These are phyloP conservation scores for Citrus australasica DNA, from an alignment of 345 rosid species.

Conservation along the genomic window DNA sequence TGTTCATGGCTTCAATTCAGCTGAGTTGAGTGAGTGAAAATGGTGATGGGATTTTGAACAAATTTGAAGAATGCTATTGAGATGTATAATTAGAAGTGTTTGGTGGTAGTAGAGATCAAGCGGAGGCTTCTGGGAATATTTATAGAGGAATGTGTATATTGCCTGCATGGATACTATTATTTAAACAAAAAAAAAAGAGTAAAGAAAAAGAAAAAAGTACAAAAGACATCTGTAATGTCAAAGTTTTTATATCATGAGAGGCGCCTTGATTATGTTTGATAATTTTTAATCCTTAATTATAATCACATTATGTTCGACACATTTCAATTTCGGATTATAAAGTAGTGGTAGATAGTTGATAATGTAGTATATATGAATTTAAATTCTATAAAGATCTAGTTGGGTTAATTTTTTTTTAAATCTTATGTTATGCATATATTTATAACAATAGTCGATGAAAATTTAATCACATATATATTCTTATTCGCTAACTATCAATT, in stretches of 20 bases:
- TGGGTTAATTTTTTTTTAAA: too few species aligned
- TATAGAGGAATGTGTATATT: constrained; percentile 2
- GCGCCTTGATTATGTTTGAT: background rate
- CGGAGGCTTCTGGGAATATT: constrained; percentile 4
- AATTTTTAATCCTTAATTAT: too few species aligned
- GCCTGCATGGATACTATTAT: background rate
- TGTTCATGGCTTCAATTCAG: constrained; percentile 24
- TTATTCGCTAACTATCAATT: too few species aligned
- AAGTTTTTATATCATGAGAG: background rate
- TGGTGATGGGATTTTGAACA: background rate
- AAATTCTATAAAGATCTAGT: too few species aligned
- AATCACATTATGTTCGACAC: background rate
- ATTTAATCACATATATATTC: too few species aligned
- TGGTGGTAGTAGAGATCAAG: constrained; percentile 20
- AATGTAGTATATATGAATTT: too few species aligned
- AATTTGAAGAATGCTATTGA: background rate
- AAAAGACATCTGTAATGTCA: background rate
- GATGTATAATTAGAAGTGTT: background rate
- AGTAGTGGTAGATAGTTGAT: background rate
- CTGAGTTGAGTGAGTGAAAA: background rate
- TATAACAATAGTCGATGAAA: too few species aligned
- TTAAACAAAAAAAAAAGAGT: background rate
- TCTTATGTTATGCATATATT: too few species aligned
- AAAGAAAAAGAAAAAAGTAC: background rate
- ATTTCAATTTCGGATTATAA: too few species aligned